Evolutionary conservation across 1,284 basidiomycete genomes (phyloP), one percentile per base, ranked within the genome.

Genomic region (Pyrrhoderma lamaoense): DNA sequence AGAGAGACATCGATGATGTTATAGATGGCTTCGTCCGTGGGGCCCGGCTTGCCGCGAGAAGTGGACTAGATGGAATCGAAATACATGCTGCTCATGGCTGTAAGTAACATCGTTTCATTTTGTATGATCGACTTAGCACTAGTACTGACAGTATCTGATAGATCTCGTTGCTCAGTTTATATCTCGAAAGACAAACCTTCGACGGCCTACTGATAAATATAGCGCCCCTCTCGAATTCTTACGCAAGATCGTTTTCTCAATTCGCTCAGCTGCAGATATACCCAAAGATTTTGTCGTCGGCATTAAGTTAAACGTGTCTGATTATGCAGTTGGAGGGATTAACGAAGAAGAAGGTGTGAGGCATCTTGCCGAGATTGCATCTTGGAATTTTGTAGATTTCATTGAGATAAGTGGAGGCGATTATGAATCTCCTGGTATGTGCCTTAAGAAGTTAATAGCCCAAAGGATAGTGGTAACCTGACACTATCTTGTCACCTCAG

Each of bases 1-100:
- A 69, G 34, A 50, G 62, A 1, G 85, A 92, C 47, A 79, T 93
- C 25, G 72, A 80, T 18, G 62, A 72, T 13, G 74, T 85, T 3
- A 75, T 90, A 0, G 67, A 73, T 1, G 71, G 69, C 11, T 98
- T 97, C 61, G 76, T 87, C 1, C 70, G 72, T 44, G 89, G 83
- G 2, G 89, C 91, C 0, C 64, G 69, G 49, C 61, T 88, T 31
- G 89, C 90, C 11, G 66, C 74, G 14, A 66, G 77, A 49, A 72
- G 86, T 22, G 91, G 91, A 0, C 96, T 94, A 64, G 90, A 96
- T 59, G 94, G 94, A 0, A 71, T 96, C 9, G 82, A 98, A 62
- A 58, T 98, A 18, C 94, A 98, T 66, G 87, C 77, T 27, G 86
- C 88, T 1, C 93, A 96, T 69, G 93, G 93, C 22, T 93, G 88